Evolutionary conservation across 1,284 basidiomycete genomes (phyloP).

Genomic region (Cerrena zonata): DNA sequence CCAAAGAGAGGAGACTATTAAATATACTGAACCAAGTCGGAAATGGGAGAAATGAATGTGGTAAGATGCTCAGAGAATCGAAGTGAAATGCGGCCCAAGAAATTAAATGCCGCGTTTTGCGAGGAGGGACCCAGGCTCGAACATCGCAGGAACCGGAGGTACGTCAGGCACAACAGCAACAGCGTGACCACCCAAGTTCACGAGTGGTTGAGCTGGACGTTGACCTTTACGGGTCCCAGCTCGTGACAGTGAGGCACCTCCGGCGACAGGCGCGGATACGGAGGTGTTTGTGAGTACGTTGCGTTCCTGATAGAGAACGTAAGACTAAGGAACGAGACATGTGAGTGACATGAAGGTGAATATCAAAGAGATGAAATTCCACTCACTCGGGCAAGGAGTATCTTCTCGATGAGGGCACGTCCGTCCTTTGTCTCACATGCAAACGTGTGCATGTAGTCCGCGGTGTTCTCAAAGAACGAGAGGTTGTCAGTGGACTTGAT

Average conservation of each 20-base stretch:
- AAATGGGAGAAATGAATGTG: background rate
- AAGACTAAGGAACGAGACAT: slow-evolving; percentile 46
- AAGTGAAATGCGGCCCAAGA: background rate
- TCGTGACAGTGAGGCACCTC: slow-evolving; percentile 33
- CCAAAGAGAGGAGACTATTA: no score
- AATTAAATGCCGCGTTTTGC: slow-evolving; percentile 35
- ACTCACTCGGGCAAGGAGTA: slow-evolving; percentile 72
- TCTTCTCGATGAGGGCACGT: slow-evolving; percentile 62
- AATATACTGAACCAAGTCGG: background rate
- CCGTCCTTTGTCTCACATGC: slow-evolving; percentile 69
- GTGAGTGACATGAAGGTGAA: background rate
- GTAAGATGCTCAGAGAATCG: background rate
- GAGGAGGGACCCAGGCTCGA: slow-evolving; percentile 66
- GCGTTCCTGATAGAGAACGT: slow-evolving; percentile 72
- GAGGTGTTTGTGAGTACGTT: slow-evolving; percentile 52
- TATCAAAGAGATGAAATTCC: background rate
- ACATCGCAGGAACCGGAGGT: slow-evolving; percentile 33
- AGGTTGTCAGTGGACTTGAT: slow-evolving; percentile 84
- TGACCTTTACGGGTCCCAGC: slow-evolving; percentile 41
- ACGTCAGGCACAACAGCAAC: slow-evolving; percentile 19
- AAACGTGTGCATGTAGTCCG: slow-evolving; percentile 81
- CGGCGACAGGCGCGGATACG: slow-evolving; percentile 28
- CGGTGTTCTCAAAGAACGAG: slow-evolving; percentile 76
- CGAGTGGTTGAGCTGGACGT: slow-evolving; percentile 35
- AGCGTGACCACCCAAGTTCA: slow-evolving; percentile 27